Evolutionary conservation across 371 early-diverging fungal genomes (phyloP), one percentile per base, ranked within the genome.

Genomic region (Rhizopus arrhizus): DNA sequence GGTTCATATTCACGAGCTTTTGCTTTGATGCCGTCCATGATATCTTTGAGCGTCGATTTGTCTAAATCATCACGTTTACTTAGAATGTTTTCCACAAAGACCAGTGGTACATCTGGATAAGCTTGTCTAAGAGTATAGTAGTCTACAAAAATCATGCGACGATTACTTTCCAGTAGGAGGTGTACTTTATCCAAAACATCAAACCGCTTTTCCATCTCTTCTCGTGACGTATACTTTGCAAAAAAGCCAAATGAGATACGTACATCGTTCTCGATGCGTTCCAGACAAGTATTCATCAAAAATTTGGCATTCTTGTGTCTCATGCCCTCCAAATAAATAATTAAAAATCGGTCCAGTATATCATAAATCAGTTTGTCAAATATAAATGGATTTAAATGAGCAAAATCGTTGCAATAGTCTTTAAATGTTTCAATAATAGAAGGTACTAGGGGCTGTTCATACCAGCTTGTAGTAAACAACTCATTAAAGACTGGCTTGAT

Each of bases 381-480:
- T 62, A 96, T 77, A 66, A 91, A 93, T 56, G 89, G 86, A 62
- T 94, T 85, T 75, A 97, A 69, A 68, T 93, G 90, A 55, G 74
- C 75, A 62, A 91, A 95, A 66, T 97, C 97, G 28, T 81, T 74
- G 60, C 85, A 89, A 77, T 97, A 95, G 71, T 97, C 98, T 58
- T 89, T 85, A 15, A 97, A 72, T 4, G 97, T 97, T 50, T 86
- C 95, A 35, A 95, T 83, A 16, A 97, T 86, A 2, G 89, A 80
- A 11, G 84, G 82, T 82, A 97, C 86, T 41, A 92, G 64, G 15
- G 91, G 90, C 69, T 85, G 80, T 54, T 92, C 89, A 74, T 98
- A 97, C 97, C 98, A 98, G n/a, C 80, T 80, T 0, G 77, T 43
- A 11, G 92, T 89, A 66, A 92, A 93, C 31, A 97, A 65, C 49